These are phyloP conservation scores for Russula lepida DNA, from an alignment of 768 basidiomycete genomes.

Conservation along the genomic window DNA sequence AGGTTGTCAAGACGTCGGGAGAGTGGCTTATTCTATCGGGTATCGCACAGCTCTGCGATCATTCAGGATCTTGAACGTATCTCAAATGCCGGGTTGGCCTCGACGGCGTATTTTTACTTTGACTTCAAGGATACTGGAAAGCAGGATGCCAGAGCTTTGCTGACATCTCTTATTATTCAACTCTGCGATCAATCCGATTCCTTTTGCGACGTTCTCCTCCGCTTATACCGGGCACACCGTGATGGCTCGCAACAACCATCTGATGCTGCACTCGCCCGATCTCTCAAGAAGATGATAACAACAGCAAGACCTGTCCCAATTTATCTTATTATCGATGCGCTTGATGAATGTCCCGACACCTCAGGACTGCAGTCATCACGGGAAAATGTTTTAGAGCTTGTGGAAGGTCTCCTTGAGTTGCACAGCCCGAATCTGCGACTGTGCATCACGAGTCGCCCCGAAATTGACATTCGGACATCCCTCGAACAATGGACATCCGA, in stretches of 20 bases:
- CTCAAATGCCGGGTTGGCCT: background rate
- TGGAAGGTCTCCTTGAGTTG: background rate
- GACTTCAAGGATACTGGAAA: no score
- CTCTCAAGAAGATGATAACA: background rate
- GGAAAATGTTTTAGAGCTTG: background rate
- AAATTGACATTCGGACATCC: no score
- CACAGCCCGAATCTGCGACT: background rate
- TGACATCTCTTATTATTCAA: background rate
- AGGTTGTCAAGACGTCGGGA: background rate
- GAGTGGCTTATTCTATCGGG: background rate
- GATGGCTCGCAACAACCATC: background rate
- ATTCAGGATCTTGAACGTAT: background rate
- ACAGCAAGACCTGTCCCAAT: background rate
- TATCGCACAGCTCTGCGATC: background rate
- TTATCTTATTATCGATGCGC: background rate
- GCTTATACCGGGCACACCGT: background rate
- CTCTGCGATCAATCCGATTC: background rate
- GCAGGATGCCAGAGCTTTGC: background rate
- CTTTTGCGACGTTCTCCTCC: background rate
- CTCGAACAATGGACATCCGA: no score
- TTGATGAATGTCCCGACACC: background rate
- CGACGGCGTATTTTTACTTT: background rate
- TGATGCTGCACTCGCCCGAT: background rate
- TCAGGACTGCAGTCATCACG: background rate
- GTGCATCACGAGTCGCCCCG: background rate